phyloP scores from a whole-genome alignment of 1,284 basidiomycete species.

The Coniferiporia weirii region DNA sequence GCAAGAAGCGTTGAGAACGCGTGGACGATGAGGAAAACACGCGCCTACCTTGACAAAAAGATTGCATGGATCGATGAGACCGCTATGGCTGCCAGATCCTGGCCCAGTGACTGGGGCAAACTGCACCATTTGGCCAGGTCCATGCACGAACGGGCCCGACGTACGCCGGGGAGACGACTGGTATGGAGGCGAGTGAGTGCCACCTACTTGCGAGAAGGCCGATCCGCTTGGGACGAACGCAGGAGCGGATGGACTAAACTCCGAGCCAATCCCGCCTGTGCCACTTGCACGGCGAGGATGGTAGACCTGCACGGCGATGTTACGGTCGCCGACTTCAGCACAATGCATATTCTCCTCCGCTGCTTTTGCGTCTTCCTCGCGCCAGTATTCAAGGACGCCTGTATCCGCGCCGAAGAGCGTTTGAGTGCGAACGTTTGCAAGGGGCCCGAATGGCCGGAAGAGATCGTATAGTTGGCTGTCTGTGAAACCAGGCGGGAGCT shows the following conservation, averaged over 20 bases:
- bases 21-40: neutral
- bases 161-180: conserved; percentile 26
- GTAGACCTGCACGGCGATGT: conserved; percentile 75
- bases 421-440: conserved; percentile 65
- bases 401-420: conserved; percentile 49
- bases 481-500: conserved; percentile 60
- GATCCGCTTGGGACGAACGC: conserved; percentile 64
- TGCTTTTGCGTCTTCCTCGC: conserved; percentile 75
- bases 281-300: conserved; percentile 43
- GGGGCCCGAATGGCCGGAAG: conserved; percentile 67
- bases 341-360: conserved; percentile 80
- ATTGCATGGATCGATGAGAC: conserved; percentile 88
- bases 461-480: conserved; percentile 71
- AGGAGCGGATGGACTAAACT: conserved; percentile 69
- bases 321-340: conserved; percentile 71
- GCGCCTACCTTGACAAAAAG: conserved; percentile 75
- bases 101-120: conserved; percentile 68
- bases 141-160: conserved; percentile 61
- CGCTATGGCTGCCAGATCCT: conserved; percentile 74
- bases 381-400: conserved; percentile 82
- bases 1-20: neutral
- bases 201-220: conserved; percentile 42
- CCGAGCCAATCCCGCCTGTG: conserved; percentile 41
- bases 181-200: conserved; percentile 2
- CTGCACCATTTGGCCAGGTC: conserved; percentile 86